Percentiles rank a stretch among this genome's conserved stretches.
Evolutionary conservation across 371 early-diverging fungal genomes (phyloP).

Genomic region (Mucor racemosus): DNA sequence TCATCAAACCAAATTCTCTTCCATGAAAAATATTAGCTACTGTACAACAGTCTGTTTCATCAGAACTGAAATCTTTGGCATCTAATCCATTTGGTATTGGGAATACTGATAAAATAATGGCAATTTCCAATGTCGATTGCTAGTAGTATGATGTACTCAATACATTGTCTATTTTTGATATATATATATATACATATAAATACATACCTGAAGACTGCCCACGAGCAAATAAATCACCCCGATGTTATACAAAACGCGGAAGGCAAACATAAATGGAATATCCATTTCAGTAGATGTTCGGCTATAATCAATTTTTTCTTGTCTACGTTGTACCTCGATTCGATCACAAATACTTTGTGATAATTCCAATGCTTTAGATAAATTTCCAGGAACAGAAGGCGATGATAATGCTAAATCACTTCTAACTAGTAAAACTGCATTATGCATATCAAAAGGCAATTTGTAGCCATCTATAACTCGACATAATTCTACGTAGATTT

Average conservation of each 20-base stretch:
- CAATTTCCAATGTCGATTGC: slow-evolving; percentile 56
- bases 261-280: slow-evolving; percentile 59
- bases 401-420: slow-evolving; percentile 53
- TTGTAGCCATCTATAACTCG: slow-evolving; percentile 42
- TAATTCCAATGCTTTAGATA: slow-evolving; percentile 48
- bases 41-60: slow-evolving; percentile 46
- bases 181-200: too few species aligned
- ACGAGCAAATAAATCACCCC: slow-evolving; percentile 53
- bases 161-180: slow-evolving; percentile 17
- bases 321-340: slow-evolving; percentile 47
- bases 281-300: slow-evolving; percentile 35
- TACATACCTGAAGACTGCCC: slow-evolving; percentile 49
- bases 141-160: background rate
- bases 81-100: slow-evolving; percentile 46
- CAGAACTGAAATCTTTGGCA: slow-evolving; percentile 44
- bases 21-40: slow-evolving; percentile 44
- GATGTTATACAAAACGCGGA: slow-evolving; percentile 54
- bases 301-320: slow-evolving; percentile 32
- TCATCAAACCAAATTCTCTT: slow-evolving; percentile 56
- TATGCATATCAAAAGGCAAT: slow-evolving; percentile 51
- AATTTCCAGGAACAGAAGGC: slow-evolving; percentile 52
- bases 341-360: slow-evolving; percentile 54
- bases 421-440: slow-evolving; percentile 44
- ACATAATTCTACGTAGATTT: slow-evolving; percentile 13
- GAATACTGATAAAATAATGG: slow-evolving; percentile 54